Base-by-base conservation (phyloP, 345 rosid genomes). In the Mallotus nudiflorus region DNA sequence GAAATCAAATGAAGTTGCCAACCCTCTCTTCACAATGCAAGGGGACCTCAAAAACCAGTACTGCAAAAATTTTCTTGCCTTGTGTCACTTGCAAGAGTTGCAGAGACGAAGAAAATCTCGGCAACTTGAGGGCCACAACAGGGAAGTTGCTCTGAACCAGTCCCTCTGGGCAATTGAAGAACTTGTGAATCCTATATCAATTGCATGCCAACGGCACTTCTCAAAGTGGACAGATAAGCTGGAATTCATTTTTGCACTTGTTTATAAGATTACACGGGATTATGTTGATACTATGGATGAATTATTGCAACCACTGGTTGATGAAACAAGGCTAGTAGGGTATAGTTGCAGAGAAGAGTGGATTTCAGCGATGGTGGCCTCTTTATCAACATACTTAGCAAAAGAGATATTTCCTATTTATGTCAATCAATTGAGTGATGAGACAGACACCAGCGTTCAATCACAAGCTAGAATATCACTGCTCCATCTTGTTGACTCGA, bases 121-220 rank as follows among this genome's bases (percentile, higher is more conserved):
- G 69, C 99, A 85, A 70, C 99, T 90, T 65, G 87, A 89, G 72
- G 90, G 89, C 65, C 82, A 72, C 63, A 82, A 85, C 72, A 75
- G 74, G 63, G 91, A 90, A 76, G 79, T 77, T 62, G 85, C 92
- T 74, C 79, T 89, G 45, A 87, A 77, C 48, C 97, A 92, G 70
- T 93, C 99, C 63, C 91, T 95, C 55, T 95, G 99, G 99, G 99
- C 96, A 70, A 83, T 92, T 75, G 97, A 90, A 84, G 99, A 95
- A 87, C 87, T 95, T 67, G 98, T 87, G 59, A 95, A 84, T 64
- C 99, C 99, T 72, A 70, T 92, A 66, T 84, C 89, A 10, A 71
- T 95, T 76, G 85, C 94, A 48, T 89, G 88, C 55, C 96, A 90
- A 37, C 77, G 70, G 8, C 90, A 95, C 78, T 95, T 95, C 78